These are phyloP conservation scores for Tricholoma hemisulphureum DNA, from an alignment of 768 basidiomycete genomes.

Conservation along the genomic window DNA sequence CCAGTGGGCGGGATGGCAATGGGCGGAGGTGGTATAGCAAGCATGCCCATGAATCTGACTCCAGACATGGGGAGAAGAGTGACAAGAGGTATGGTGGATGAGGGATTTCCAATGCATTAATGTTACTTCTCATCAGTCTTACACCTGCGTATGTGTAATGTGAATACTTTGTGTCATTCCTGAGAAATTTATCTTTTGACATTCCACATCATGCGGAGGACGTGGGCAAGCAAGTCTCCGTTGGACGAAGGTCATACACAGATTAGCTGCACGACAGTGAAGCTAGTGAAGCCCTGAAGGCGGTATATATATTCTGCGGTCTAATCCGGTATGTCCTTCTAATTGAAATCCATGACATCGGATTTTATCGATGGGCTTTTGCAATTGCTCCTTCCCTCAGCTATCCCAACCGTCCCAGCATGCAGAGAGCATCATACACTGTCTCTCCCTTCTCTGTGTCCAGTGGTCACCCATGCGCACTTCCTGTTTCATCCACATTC, in stretches of 20 bases:
- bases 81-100: slow-evolving; percentile 31
- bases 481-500: slow-evolving; percentile 54
- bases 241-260: neutral
- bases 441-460: no score
- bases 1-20: slow-evolving; percentile 24
- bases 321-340: neutral
- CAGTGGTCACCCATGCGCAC: slow-evolving; percentile 34
- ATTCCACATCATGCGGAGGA: no score
- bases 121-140: slow-evolving; percentile 6
- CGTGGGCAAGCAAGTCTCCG: neutral
- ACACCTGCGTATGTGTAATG: slow-evolving; percentile 8
- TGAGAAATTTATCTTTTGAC: neutral
- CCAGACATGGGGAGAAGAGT: slow-evolving; percentile 26
- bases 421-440: slow-evolving; percentile 31
- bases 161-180: slow-evolving; percentile 10
- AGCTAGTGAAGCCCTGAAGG: neutral
- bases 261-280: neutral
- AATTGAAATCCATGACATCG: neutral
- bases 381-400: slow-evolving; percentile 35
- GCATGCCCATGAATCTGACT: slow-evolving; percentile 28
- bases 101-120: slow-evolving; percentile 29
- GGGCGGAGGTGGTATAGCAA: slow-evolving; percentile 28
- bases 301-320: neutral
- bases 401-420: slow-evolving; percentile 58
- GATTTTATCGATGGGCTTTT: slow-evolving; percentile 30